phyloP scores from a whole-genome alignment of 805 yeast species.

The Wickerhamia fluorescens region DNA sequence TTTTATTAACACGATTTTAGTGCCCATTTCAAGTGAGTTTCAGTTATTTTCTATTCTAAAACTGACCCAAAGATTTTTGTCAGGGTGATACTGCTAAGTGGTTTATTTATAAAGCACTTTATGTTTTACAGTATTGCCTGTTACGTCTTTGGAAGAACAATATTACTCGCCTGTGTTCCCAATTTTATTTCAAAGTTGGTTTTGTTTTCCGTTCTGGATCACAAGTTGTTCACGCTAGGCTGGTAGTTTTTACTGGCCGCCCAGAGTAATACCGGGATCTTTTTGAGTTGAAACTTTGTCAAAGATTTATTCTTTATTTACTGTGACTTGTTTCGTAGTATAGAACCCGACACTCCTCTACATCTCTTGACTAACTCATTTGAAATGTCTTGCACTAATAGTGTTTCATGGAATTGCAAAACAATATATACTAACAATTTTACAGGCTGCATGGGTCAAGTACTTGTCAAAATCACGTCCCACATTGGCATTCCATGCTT shows the following conservation, averaged over 20 bases:
- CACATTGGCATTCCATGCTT: conserved; percentile 95
- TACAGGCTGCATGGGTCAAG: conserved; percentile 97
- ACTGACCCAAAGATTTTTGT: conserved; percentile 74
- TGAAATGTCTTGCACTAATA: background rate
- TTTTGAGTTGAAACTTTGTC: conserved; percentile 72
- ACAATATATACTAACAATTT: conserved; percentile 24
- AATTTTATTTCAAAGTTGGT: conserved; percentile 17
- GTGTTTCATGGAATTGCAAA: background rate
- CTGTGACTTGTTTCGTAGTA: conserved; percentile 68
- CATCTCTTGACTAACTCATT: conserved; percentile 1
- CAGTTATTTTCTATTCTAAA: conserved; percentile 5
- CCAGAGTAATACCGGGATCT: conserved; percentile 52
- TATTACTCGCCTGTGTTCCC: conserved; percentile 47
- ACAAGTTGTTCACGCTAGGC: conserved; percentile 25
- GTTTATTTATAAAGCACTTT: conserved; percentile 7
- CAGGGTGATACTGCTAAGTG: conserved; percentile 51
- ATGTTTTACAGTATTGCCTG: conserved; percentile 58
- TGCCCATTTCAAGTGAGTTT: conserved; percentile 3
- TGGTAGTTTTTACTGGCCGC: conserved; percentile 34
- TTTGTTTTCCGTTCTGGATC: conserved; percentile 30
- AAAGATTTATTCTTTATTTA: conserved; percentile 14
- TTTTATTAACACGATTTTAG: conserved; percentile 3
- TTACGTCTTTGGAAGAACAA: conserved; percentile 95
- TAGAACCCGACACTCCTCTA: conserved; percentile 62
- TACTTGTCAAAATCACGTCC: conserved; percentile 87